Base-by-base conservation (phyloP, 768 basidiomycete species). In the Amanita pseudoporphyria region DNA sequence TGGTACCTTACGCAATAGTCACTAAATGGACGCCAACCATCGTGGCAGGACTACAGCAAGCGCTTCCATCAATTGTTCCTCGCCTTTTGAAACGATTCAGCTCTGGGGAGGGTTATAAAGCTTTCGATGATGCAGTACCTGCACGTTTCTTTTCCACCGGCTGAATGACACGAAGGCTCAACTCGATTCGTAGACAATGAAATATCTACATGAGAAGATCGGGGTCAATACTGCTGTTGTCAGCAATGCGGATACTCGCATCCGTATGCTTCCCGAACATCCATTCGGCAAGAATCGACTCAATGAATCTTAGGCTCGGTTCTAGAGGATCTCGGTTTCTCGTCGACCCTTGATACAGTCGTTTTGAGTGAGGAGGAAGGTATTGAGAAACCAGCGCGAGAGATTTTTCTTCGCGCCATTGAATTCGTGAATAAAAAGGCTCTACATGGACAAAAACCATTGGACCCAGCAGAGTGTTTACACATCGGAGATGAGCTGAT, bases 401-500 rank as follows among this genome's bases (percentile, higher is more conserved):
- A 74, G 44, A 79, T 90, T 38, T 91, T 84, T 62, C 53, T 58
- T 31, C 69, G 70, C 3, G 71, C 73, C 4, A 57, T 77, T 60
- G 55, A 64, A 9, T 57, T 65, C 1, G 65, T 68, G 31, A 64
- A 65, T 44, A 22, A 52, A 9, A 44, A 44, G 35, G 51, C 54
- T 10, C 41, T 47, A 6, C 42, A 47, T 26, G 41, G 44, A 10
- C 32, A 58, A 19, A 47, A 51, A 12, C 53, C 54, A 12, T 67
- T 79, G 19, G 47, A 50, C 7, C 58, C 67, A 1, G 56, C 60
- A 22, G 69, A 84, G 56, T 74, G 73, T 31, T 58, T 89, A 16
- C 87, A 91, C 54, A 74, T 90, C 35, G 88, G 88, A 1, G 87
- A 91, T 59, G 86, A 89, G 54, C 60, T 87, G 26, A 60, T 70